Evolutionary conservation across 1,284 basidiomycete genomes (phyloP), one percentile per base, ranked within the genome.

Genomic region (Pseudozyma hubeiensis): DNA sequence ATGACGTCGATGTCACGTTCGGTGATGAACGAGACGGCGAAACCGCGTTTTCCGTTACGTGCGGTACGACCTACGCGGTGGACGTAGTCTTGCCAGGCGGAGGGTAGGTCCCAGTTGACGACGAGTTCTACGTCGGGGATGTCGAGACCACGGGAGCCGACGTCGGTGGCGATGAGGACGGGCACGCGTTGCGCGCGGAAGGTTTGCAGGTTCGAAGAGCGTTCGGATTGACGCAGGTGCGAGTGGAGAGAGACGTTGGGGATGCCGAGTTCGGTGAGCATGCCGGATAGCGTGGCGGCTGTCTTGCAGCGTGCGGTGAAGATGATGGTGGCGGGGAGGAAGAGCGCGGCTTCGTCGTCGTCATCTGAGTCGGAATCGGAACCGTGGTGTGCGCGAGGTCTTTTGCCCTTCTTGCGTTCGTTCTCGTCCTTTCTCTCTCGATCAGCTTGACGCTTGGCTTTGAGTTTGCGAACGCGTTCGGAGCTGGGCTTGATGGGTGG

Each of bases 81-180:
- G 10, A 89, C 85, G 71, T 89, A 89, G 77, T 89, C 88, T 68
- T 88, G 87, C 30, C 86, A 85, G 0, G 86, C 86, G 88, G 79
- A 24, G 53, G 97, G 92, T 77, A 99, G 85, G 84, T 99, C 97
- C 94, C 94, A 99, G 79, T 99, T 99, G 53, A 99, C 89, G 33
- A 99, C 88, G 46, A 99, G 91, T 3, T 94, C 94, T 37, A 98
- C 91, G 56, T 95, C 90, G 11, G 83, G 83, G 14, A 85, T 77
- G 58, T 85, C 84, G 51, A 85, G 70, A 30, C 84, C 84, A 16
- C 84, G 75, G 16, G 81, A 82, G 33, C 82, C 84, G 7, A 85
- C 77, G 54, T 85, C 84, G 19, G 84, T 85, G 19, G 83, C 77
- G 7, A 85, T 70, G 24, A 85, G 72, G 5, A 85, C 64, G 6